Conservation (phyloP, 176 grass and related monocot species). For the Calamus simplicifolius region DNA sequence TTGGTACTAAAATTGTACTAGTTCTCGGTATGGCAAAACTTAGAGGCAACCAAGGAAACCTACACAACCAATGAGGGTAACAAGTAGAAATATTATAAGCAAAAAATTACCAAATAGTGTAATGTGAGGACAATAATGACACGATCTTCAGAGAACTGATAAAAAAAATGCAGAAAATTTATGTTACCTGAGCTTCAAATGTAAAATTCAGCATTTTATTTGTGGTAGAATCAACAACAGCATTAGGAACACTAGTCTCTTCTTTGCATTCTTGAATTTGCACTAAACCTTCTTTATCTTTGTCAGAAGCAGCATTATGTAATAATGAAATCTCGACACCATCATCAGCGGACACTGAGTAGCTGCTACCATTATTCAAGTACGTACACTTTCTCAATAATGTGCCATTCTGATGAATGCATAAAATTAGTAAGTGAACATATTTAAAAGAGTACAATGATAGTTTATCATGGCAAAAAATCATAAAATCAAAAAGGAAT, state of each 20-base stretch:
- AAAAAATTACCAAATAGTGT: no score
- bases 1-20: no score
- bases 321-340: conserved; percentile 79
- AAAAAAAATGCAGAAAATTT: conserved; percentile 2
- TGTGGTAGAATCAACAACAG: conserved; percentile 23
- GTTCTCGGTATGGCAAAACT: no score
- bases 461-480: no score
- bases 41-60: no score
- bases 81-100: no score
- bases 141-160: background rate
- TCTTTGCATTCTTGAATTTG: conserved; percentile 39
- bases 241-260: conserved; percentile 27
- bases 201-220: conserved; percentile 65
- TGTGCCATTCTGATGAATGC: conserved; percentile 53
- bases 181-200: conserved; percentile 83
- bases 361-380: conserved; percentile 83
- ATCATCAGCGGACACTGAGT: conserved; percentile 70
- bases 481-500: conserved; percentile 10
- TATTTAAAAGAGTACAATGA: background rate
- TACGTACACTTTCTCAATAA: conserved; percentile 80
- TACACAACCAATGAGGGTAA: no score
- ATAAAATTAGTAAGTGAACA: conserved; percentile 6
- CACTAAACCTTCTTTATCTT: conserved; percentile 27
- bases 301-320: conserved; percentile 40
- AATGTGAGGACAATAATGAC: no score